Conservation (phyloP, 495 filamentous ascomycete species). For the Podospora comata region DNA sequence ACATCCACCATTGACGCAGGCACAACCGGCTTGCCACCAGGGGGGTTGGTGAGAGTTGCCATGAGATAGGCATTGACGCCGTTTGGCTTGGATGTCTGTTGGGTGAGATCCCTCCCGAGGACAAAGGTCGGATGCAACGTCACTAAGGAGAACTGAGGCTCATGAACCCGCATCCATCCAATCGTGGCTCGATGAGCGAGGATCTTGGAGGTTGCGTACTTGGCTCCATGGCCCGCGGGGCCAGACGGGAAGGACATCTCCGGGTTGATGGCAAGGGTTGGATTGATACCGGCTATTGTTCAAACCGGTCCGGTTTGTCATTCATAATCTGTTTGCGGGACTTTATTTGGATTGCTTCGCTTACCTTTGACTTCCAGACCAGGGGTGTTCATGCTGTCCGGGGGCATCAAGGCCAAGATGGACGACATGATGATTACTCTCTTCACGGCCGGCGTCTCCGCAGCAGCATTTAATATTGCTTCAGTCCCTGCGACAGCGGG, state of each 20-base stretch:
- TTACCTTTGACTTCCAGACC: constrained; percentile 18
- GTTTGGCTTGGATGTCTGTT: constrained; percentile 3
- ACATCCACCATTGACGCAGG: constrained; percentile 36
- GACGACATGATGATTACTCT: constrained; percentile 18
- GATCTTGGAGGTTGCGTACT: constrained; percentile 23
- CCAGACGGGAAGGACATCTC: constrained; percentile 18
- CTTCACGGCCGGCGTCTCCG: constrained; percentile 9
- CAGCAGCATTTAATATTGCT: constrained; percentile 16
- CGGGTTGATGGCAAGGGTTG: constrained; percentile 9
- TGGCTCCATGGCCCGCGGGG: constrained; percentile 13
- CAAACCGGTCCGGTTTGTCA: background rate
- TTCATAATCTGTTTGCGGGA: background rate
- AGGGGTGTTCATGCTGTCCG: constrained; percentile 1
- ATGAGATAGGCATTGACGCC: constrained; percentile 16
- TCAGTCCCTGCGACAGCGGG: constrained; percentile 20
- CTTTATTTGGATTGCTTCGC: background rate
- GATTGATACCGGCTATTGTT: constrained; percentile 13
- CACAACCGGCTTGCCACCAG: constrained; percentile 23
- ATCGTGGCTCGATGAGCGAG: constrained; percentile 27
- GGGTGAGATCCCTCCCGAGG: constrained; percentile 14
- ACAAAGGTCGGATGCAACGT: constrained; percentile 29
- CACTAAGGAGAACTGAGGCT: constrained; percentile 28
- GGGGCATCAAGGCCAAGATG: constrained; percentile 15
- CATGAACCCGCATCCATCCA: constrained; percentile 23
- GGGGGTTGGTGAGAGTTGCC: constrained; percentile 32